Evolutionary conservation across 805 yeast genomes (phyloP).

Genomic region (Saccharomycopsis olivae): DNA sequence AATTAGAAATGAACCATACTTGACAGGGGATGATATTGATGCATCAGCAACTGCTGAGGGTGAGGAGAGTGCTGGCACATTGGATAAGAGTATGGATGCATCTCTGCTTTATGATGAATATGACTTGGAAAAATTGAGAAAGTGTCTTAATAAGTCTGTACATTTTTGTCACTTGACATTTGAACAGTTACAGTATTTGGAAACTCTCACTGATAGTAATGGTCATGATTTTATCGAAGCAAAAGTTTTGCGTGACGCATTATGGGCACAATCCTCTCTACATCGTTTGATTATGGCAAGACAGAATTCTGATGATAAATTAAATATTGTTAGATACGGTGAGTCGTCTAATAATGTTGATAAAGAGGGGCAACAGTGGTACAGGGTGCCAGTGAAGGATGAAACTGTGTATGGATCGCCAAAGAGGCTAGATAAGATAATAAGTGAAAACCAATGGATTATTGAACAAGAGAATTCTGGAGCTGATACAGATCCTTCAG

Average conservation of each 20-base stretch:
- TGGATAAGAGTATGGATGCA: neutral
- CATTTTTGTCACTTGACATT: conserved; percentile 40
- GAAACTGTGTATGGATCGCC: conserved; percentile 39
- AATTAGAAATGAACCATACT: neutral
- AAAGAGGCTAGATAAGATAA: conserved; percentile 24
- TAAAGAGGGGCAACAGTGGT: conserved; percentile 24
- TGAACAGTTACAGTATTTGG: conserved; percentile 35
- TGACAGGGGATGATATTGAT: neutral
- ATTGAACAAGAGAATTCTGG: neutral
- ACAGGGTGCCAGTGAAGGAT: conserved; percentile 34
- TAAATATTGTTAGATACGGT: conserved; percentile 25
- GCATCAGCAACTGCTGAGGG: neutral
- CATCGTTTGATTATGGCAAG: conserved; percentile 29
- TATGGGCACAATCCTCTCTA: conserved; percentile 38
- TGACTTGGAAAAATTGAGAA: conserved; percentile 20
- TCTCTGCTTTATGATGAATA: neutral
- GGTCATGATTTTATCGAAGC: conserved; percentile 31
- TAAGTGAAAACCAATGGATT: conserved; percentile 22
- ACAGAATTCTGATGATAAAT: conserved; percentile 20
- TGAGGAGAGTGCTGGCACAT: too few relatives aligned
- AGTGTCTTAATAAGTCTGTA: conserved; percentile 31
- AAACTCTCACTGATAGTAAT: conserved; percentile 27
- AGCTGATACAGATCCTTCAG: neutral
- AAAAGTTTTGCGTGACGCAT: conserved; percentile 32
- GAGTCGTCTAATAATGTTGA: conserved; percentile 20